Evolutionary conservation across 2,329 filamentous ascomycete species (phyloP).

Genomic region (Epichloe aotearoae): DNA sequence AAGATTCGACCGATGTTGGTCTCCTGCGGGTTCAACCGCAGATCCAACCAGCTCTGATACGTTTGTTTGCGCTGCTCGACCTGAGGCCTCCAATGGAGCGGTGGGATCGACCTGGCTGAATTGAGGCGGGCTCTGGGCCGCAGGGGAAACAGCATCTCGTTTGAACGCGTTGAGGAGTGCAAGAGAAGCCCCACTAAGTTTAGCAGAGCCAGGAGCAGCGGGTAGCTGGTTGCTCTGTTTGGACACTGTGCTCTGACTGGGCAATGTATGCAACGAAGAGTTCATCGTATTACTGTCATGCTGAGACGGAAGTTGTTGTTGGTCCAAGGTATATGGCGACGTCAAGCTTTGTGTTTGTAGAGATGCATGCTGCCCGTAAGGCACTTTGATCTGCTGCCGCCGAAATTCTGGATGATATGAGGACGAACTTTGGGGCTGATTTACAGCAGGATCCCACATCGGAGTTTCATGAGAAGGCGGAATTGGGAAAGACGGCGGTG

Average conservation of each 20-base stretch:
- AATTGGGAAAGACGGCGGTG: slow-evolving; percentile 19
- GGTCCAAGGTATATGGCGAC: slow-evolving; percentile 26
- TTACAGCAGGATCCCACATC: slow-evolving; percentile 8
- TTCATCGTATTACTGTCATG: not conserved
- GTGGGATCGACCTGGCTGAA: not conserved
- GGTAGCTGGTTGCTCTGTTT: slow-evolving; percentile 3
- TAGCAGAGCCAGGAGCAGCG: slow-evolving; percentile 9
- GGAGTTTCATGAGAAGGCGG: slow-evolving; percentile 9
- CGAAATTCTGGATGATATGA: slow-evolving; percentile 9
- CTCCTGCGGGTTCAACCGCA: slow-evolving; percentile 11
- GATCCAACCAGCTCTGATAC: slow-evolving; percentile 17
- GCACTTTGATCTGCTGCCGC: slow-evolving; percentile 13
- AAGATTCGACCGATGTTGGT: slow-evolving; percentile 33
- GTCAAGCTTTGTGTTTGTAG: slow-evolving; percentile 42
- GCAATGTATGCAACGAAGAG: not conserved
- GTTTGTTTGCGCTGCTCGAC: slow-evolving; percentile 6
- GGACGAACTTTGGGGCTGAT: slow-evolving; percentile 8
- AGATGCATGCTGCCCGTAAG: slow-evolving; percentile 37
- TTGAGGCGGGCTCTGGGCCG: not conserved
- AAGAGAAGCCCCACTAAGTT: slow-evolving; percentile 29
- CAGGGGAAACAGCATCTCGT: slow-evolving; percentile 10
- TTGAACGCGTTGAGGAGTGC: slow-evolving; percentile 33
- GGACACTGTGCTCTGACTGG: not conserved
- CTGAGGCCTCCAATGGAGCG: not conserved
- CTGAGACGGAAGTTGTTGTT: slow-evolving; percentile 9